A percentile compares a stretch with the other conserved stretches of the same genome.
Conservation (phyloP, 352 stramenopile genomes). For the Globisporangium okanoganense region DNA sequence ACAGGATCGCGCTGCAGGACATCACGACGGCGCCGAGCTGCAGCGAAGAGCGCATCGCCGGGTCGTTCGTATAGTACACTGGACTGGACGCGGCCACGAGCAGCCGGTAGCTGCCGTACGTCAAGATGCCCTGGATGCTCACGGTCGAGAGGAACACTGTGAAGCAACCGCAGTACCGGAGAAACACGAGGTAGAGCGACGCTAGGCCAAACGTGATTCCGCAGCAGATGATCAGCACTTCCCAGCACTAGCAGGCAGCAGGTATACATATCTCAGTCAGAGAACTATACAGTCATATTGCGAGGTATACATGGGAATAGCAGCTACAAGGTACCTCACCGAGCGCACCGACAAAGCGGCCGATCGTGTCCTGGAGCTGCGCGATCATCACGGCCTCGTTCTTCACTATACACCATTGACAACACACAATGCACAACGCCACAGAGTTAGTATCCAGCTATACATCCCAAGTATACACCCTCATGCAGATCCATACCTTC, state of each 20-base stretch:
- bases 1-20: conserved; percentile 58
- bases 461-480: not conserved
- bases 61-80: conserved; percentile 50
- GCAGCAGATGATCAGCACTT: conserved; percentile 57
- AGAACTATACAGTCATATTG: not conserved
- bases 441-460: not conserved
- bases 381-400: conserved; percentile 54
- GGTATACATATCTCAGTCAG: not conserved
- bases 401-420: conserved; percentile 34
- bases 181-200: conserved; percentile 57
- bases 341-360: conserved; percentile 75
- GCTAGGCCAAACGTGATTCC: conserved; percentile 54
- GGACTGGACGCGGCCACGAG: conserved; percentile 46
- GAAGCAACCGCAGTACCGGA: conserved; percentile 71
- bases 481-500: conserved; percentile 30
- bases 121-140: conserved; percentile 55
- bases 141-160: conserved; percentile 64
- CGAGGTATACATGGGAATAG: not conserved
- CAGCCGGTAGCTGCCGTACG: conserved; percentile 60
- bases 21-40: conserved; percentile 56
- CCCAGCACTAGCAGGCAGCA: conserved; percentile 43
- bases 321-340: conserved; percentile 36
- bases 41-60: conserved; percentile 61
- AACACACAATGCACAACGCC: not conserved
- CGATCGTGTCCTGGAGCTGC: conserved; percentile 68